These are phyloP conservation scores for Cryptococcus neoformans DNA, from an alignment of 1,284 basidiomycete species.

Conservation along the genomic window DNA sequence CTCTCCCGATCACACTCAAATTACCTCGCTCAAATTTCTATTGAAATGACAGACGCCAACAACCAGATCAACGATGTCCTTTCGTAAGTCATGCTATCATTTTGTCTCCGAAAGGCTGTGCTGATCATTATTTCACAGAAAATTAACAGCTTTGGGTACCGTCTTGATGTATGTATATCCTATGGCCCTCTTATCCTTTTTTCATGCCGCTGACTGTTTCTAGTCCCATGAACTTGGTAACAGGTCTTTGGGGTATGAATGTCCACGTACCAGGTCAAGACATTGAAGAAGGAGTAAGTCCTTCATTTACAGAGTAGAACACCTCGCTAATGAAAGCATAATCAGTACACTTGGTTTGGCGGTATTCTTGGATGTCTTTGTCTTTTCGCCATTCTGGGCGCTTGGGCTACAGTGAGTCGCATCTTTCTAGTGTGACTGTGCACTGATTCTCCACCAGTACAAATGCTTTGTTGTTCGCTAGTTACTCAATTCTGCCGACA, in stretches of 20 bases:
- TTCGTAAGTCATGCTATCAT: slow-evolving; percentile 23
- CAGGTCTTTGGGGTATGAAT: slow-evolving; percentile 59
- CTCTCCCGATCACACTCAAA: slow-evolving; percentile 98
- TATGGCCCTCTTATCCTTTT: too few species aligned
- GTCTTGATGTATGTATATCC: slow-evolving; percentile 68
- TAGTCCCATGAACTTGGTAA: slow-evolving; percentile 87
- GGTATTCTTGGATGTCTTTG: slow-evolving; percentile 76
- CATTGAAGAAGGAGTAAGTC: slow-evolving; percentile 49
- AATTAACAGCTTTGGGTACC: slow-evolving; percentile 96
- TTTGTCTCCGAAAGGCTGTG: not conserved
- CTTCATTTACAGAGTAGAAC: not conserved
- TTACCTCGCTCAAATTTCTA: slow-evolving; percentile 96
- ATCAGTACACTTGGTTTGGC: slow-evolving; percentile 69
- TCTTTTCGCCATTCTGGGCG: slow-evolving; percentile 74
- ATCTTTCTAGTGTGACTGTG: too few species aligned
- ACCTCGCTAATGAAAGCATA: slow-evolving; percentile 36
- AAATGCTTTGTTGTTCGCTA: slow-evolving; percentile 21
- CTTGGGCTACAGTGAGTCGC: slow-evolving; percentile 63
- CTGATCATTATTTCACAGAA: slow-evolving; percentile 55
- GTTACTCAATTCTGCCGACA: not conserved
- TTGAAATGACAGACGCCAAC: slow-evolving; percentile 99
- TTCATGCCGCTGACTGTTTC: not conserved
- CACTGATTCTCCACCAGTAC: slow-evolving; percentile 7
- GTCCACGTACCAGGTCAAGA: slow-evolving; percentile 74
- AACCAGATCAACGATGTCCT: slow-evolving; percentile 99